These are phyloP conservation scores for Penicillium crustosum DNA, from an alignment of 2,329 filamentous ascomycete species.

Conservation along the genomic window DNA sequence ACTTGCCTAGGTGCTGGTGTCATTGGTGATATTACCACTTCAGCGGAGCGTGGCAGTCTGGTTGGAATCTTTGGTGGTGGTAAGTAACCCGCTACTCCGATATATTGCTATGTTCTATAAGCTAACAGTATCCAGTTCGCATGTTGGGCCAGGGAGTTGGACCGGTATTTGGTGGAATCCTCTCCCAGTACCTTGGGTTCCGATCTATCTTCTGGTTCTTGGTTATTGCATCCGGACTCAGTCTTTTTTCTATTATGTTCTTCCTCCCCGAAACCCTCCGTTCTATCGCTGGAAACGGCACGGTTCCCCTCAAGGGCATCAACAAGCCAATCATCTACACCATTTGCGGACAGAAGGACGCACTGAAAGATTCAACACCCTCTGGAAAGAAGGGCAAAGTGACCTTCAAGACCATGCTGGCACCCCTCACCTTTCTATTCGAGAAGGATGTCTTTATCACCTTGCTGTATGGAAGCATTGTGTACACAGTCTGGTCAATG, in stretches of 20 bases:
- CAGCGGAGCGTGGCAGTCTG: slow-evolving; percentile 41
- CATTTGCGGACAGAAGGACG: slow-evolving; percentile 21
- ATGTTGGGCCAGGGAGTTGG: slow-evolving; percentile 49
- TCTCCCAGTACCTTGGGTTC: slow-evolving; percentile 40
- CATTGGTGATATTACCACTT: slow-evolving; percentile 43
- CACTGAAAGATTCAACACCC: slow-evolving; percentile 16
- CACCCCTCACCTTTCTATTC: slow-evolving; percentile 43
- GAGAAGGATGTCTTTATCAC: slow-evolving; percentile 51
- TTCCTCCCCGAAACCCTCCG: slow-evolving; percentile 51
- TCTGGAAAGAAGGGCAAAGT: slow-evolving; percentile 26
- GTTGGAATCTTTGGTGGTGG: slow-evolving; percentile 42
- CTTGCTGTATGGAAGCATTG: slow-evolving; percentile 46
- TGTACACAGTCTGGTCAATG: slow-evolving; percentile 53
- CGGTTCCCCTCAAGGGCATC: slow-evolving; percentile 40
- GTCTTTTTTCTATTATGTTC: slow-evolving; percentile 42
- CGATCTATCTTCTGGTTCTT: slow-evolving; percentile 46
- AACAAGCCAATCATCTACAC: slow-evolving; percentile 44
- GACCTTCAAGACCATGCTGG: slow-evolving; percentile 36
- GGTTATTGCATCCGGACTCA: slow-evolving; percentile 36
- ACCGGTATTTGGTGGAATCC: slow-evolving; percentile 45
- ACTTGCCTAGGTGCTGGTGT: slow-evolving; percentile 37
- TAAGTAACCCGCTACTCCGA: slow-evolving; percentile 18
- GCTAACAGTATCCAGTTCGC: slow-evolving; percentile 30
- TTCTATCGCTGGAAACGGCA: slow-evolving; percentile 47
- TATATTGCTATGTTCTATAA: background rate